Conservation (phyloP, 1,139 yeast genomes). For the Pichia norvegensis region DNA sequence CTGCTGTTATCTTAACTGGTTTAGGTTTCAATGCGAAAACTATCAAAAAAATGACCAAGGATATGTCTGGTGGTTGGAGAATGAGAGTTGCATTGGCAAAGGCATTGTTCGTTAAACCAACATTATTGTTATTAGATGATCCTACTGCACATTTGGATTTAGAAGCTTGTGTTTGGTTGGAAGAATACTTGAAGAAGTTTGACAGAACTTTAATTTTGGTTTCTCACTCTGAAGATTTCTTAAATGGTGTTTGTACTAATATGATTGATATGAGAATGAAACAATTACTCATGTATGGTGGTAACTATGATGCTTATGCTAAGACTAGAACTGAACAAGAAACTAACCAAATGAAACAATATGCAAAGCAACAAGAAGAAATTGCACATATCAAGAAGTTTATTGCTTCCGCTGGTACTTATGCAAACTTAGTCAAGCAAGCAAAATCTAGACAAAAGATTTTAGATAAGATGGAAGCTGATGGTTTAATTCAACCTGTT, state of each 20-base stretch:
- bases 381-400: constrained; percentile 96
- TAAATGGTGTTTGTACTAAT: constrained; percentile 96
- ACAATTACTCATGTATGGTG: constrained; percentile 74
- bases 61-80: constrained; percentile 99
- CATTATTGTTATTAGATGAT: constrained; percentile 81
- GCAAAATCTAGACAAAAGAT: constrained; percentile 99
- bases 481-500: constrained; percentile 91
- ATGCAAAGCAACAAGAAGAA: constrained; percentile 96
- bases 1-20: constrained; percentile 93
- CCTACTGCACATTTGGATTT: constrained; percentile 99
- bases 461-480: constrained; percentile 99
- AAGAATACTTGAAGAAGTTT: constrained; percentile 90
- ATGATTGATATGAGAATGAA: constrained; percentile 95
- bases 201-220: constrained; percentile 91
- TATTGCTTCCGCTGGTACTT: constrained; percentile 99
- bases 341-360: constrained; percentile 97
- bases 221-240: constrained; percentile 98
- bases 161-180: constrained; percentile 99
- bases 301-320: constrained; percentile 95
- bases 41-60: constrained; percentile 85
- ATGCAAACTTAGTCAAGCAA: constrained; percentile 96
- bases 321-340: constrained; percentile 93
- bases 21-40: constrained; percentile 87
- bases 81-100: constrained; percentile 87
- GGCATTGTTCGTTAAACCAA: constrained; percentile 81